These are phyloP conservation scores for Trypanosoma mega DNA, from an alignment of 208 protist species.

Conservation along the genomic window DNA sequence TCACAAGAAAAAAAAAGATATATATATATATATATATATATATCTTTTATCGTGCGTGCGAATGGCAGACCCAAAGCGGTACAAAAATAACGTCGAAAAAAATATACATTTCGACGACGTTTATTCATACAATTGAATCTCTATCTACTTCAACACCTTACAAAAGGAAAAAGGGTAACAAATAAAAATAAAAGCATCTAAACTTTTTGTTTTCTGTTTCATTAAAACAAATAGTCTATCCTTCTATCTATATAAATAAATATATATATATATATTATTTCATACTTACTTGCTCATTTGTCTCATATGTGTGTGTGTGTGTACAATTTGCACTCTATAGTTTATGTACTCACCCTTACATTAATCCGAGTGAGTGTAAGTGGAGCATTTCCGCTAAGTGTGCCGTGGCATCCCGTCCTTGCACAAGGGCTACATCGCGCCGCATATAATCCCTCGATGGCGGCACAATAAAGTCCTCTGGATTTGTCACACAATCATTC, in stretches of 20 bases:
- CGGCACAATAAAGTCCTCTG: constrained; percentile 57
- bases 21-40: no score
- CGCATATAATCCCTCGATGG: constrained; percentile 40
- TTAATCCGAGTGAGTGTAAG: constrained; percentile 44
- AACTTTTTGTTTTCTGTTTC: no score
- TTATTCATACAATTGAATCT: no score
- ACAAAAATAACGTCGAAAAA: no score
- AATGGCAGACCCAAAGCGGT: no score
- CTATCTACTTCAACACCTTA: no score
- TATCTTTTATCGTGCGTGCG: neutral
- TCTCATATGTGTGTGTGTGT: neutral
- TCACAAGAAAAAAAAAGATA: no score
- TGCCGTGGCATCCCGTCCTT: constrained; percentile 60
- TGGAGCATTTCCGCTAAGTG: constrained; percentile 79
- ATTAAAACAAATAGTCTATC: no score
- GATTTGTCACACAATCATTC: constrained; percentile 60
- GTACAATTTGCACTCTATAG: neutral
- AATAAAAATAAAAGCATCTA: no score
- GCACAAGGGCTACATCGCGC: constrained; percentile 46
- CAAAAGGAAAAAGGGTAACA: no score
- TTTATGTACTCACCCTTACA: neutral
- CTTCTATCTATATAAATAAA: neutral
- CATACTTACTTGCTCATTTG: neutral
- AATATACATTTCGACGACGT: no score
- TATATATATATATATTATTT: constrained; percentile 1